These are phyloP conservation scores for Candida maris DNA, from an alignment of 805 yeast species.

Conservation along the genomic window DNA sequence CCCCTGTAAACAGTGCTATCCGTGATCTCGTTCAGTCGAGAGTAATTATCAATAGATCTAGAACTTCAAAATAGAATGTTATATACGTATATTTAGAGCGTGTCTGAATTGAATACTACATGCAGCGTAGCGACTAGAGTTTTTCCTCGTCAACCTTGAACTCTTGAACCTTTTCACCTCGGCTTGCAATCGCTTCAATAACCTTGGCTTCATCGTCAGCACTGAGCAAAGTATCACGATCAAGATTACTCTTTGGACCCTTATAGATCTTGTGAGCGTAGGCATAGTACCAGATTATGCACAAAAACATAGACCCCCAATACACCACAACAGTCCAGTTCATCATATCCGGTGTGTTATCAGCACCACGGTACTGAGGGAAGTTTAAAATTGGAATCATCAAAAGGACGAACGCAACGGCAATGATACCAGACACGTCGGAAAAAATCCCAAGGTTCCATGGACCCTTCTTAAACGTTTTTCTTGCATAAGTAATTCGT, in stretches of 20 bases:
- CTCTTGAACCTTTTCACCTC: conserved; percentile 10
- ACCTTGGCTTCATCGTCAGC: conserved; percentile 21
- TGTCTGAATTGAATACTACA: too few species aligned
- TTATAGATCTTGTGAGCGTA: conserved; percentile 57
- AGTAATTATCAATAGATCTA: conserved; percentile 17
- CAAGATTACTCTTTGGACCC: conserved; percentile 57
- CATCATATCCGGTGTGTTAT: conserved; percentile 40
- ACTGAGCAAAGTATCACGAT: conserved; percentile 31
- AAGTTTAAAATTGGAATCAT: conserved; percentile 60
- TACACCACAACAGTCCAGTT: conserved; percentile 62
- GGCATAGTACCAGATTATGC: conserved; percentile 43
- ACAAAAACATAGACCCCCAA: conserved; percentile 53
- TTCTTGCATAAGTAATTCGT: conserved; percentile 50
- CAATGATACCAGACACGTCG: conserved; percentile 41
- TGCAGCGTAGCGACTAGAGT: not conserved
- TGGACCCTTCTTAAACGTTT: conserved; percentile 57
- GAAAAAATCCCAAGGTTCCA: conserved; percentile 57
- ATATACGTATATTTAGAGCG: too few species aligned
- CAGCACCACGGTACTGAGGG: conserved; percentile 43
- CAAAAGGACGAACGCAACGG: conserved; percentile 45
- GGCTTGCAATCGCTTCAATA: conserved; percentile 16
- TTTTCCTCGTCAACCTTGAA: conserved; percentile 3
- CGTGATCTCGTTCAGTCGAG: conserved; percentile 41
- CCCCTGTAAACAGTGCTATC: conserved; percentile 48
- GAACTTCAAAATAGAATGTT: conserved; percentile 1